Evolutionary conservation across 345 rosid genomes (phyloP).

Genomic region (Eucalyptus cloeziana): DNA sequence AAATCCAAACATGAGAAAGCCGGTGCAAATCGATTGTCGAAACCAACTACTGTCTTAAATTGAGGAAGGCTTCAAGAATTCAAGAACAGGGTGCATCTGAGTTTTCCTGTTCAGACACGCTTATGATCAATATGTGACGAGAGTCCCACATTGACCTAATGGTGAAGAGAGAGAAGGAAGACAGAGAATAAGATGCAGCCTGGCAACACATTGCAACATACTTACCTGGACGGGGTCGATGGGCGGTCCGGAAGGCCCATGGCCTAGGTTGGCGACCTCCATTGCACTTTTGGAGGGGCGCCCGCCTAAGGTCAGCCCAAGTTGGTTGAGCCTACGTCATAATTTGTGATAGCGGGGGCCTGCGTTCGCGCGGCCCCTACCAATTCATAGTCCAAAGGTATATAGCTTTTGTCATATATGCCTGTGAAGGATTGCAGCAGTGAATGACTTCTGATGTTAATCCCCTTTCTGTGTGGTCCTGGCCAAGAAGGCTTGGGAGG

Average conservation of each 20-base stretch:
- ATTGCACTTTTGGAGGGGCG: not conserved
- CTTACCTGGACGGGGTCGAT: not conserved
- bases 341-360: not conserved
- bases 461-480: not conserved
- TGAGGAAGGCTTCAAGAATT: not conserved
- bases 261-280: not conserved
- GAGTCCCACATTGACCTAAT: not conserved
- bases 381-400: fast-evolving
- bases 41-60: not conserved
- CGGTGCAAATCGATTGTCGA: not conserved
- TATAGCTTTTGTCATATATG: not conserved
- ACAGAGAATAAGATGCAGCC: not conserved
- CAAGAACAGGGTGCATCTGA: not conserved
- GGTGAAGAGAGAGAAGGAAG: not conserved
- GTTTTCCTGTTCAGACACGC: not conserved
- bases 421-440: not conserved
- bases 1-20: not conserved
- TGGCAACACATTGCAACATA: not conserved
- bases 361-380: not conserved
- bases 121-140: not conserved
- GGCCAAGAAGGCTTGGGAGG: not conserved
- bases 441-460: not conserved
- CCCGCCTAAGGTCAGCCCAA: not conserved
- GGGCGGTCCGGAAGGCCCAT: not conserved
- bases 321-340: not conserved